A percentile compares a stretch with the other conserved stretches of the same genome.
Evolutionary conservation across 345 rosid species (phyloP).

Genomic region (Eucalyptus polyanthemos): DNA sequence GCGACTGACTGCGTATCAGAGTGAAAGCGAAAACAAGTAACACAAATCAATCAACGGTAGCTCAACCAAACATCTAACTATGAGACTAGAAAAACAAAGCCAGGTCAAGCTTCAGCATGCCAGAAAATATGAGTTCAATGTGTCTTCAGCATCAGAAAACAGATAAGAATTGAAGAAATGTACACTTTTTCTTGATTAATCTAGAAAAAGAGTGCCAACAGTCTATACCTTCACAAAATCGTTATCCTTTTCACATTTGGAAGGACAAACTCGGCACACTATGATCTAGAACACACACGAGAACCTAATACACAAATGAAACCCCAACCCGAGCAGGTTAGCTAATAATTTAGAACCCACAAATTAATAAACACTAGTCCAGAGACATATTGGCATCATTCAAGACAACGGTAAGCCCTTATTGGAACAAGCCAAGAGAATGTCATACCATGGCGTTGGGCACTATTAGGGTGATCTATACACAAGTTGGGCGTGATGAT

Average conservation of each 20-base stretch:
- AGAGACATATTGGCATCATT: background rate
- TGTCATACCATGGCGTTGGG: background rate
- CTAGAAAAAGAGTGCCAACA: background rate
- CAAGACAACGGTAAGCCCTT: slow-evolving; percentile 13
- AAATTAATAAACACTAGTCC: background rate
- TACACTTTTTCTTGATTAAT: background rate
- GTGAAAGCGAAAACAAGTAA: background rate
- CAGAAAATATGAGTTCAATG: background rate
- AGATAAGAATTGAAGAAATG: background rate
- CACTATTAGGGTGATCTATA: background rate
- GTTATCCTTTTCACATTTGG: background rate
- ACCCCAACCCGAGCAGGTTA: background rate
- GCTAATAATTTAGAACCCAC: background rate
- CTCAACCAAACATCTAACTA: background rate
- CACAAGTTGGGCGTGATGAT: slow-evolving; percentile 9
- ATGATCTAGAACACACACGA: background rate
- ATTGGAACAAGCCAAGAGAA: slow-evolving; percentile 15
- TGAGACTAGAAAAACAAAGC: background rate
- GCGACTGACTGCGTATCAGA: background rate
- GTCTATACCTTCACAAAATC: background rate
- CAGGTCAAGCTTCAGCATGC: background rate
- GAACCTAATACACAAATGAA: background rate
- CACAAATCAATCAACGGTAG: background rate
- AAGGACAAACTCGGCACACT: background rate
- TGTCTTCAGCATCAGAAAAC: background rate